These are phyloP conservation scores for Metarhizium humberi DNA, from an alignment of 2,329 filamentous ascomycete genomes.

Conservation along the genomic window DNA sequence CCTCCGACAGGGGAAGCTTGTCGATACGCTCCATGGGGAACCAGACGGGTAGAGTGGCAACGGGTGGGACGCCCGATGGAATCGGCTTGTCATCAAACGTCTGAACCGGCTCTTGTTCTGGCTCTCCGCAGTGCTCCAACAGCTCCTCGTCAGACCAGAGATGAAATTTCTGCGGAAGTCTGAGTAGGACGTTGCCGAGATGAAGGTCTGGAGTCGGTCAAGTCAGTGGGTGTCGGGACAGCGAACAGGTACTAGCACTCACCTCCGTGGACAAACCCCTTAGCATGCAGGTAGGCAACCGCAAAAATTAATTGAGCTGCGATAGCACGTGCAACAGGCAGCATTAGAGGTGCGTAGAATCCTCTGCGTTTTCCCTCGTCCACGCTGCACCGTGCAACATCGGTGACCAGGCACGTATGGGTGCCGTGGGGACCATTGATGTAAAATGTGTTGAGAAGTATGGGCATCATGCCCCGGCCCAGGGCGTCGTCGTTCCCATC, in stretches of 20 bases:
- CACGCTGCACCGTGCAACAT: conserved; percentile 15
- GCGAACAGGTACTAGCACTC: background rate
- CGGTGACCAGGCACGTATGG: conserved; percentile 14
- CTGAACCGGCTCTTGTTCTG: conserved; percentile 1
- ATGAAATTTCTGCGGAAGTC: conserved; percentile 9
- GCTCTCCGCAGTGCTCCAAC: background rate
- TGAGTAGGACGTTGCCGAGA: conserved; percentile 12
- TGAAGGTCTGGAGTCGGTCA: conserved; percentile 8
- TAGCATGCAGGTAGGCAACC: conserved; percentile 11
- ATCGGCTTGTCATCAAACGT: conserved; percentile 8
- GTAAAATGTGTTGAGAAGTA: conserved; percentile 12
- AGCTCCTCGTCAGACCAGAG: conserved; percentile 3
- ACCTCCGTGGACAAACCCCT: conserved; percentile 13
- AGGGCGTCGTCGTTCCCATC: background rate
- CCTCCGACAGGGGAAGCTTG: background rate
- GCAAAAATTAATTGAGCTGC: conserved; percentile 13
- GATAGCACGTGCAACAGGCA: conserved; percentile 12
- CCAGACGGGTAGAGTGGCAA: conserved; percentile 13
- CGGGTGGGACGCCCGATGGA: conserved; percentile 10
- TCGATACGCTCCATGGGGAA: conserved; percentile 9
- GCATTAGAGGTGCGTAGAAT: conserved; percentile 2
- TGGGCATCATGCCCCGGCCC: conserved; percentile 7
- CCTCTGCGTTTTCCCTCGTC: conserved; percentile 10
- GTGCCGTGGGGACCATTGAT: conserved; percentile 13
- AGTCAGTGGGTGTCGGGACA: background rate